Evolutionary conservation across 495 filamentous ascomycete genomes (phyloP).

Genomic region (Lichenothelia convexa): DNA sequence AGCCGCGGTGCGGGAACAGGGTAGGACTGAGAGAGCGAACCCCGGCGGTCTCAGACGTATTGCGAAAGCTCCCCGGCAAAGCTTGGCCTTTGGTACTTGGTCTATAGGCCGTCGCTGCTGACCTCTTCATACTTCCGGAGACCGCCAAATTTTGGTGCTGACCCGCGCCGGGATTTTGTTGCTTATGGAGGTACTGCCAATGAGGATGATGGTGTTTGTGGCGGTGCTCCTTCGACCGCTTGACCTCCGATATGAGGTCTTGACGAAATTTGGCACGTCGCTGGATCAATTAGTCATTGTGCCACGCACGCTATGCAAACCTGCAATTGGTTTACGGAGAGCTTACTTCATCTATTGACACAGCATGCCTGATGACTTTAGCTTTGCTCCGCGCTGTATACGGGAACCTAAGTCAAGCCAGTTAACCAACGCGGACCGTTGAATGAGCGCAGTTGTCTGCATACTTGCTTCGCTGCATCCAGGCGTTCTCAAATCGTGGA

Average conservation of each 20-base stretch:
- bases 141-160: too few species aligned
- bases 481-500: constrained; percentile 63
- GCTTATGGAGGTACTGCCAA: neutral
- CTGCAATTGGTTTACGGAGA: too few species aligned
- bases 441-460: too few species aligned
- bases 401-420: too few species aligned
- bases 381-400: constrained; percentile 67
- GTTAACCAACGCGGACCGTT: too few species aligned
- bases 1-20: too few species aligned
- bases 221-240: constrained; percentile 20
- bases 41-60: constrained; percentile 10
- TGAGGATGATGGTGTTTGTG: constrained; percentile 25
- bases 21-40: constrained; percentile 10
- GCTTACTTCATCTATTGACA: constrained; percentile 20
- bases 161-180: too few species aligned
- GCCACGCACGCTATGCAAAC: too few species aligned
- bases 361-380: constrained; percentile 29
- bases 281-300: too few species aligned
- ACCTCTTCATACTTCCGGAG: neutral
- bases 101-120: constrained; percentile 3
- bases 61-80: constrained; percentile 8
- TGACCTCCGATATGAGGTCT: constrained; percentile 49
- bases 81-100: constrained; percentile 2
- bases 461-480: constrained; percentile 67
- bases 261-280: constrained; percentile 35